phyloP scores from a whole-genome alignment of 768 basidiomycete species.

The Neoboletus magnificus region DNA sequence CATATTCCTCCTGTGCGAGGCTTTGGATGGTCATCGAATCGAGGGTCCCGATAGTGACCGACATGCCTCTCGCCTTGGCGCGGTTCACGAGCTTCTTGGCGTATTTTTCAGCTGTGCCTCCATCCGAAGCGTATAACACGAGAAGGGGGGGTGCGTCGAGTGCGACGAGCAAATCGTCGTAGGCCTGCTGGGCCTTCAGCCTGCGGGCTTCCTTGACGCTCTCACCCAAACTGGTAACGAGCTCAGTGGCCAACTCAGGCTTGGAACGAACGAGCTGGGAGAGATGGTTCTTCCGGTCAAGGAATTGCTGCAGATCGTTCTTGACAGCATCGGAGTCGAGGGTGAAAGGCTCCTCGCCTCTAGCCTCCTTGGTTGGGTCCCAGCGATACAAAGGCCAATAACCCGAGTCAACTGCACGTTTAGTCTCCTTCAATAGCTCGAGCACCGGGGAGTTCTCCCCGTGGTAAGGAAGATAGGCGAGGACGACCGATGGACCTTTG shows the following conservation, averaged over 20 bases:
- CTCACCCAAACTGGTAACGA: conserved; percentile 82
- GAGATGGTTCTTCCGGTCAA: conserved; percentile 94
- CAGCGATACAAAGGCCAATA: conserved; percentile 99
- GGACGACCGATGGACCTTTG: conserved; percentile 85
- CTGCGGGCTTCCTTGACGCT: conserved; percentile 81
- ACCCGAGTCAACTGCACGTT: conserved; percentile 91
- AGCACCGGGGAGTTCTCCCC: conserved; percentile 75
- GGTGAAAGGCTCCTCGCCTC: conserved; percentile 79
- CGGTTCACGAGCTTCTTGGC: conserved; percentile 84
- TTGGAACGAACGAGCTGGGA: conserved; percentile 85
- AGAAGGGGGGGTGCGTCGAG: conserved; percentile 88
- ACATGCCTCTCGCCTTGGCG: conserved; percentile 81
- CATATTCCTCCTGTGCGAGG: conserved; percentile 68
- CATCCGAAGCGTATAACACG: conserved; percentile 92
- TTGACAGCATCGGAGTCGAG: conserved; percentile 94
- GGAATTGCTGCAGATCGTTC: conserved; percentile 88
- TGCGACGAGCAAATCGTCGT: conserved; percentile 75
- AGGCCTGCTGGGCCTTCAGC: conserved; percentile 76
- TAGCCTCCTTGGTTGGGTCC: conserved; percentile 82
- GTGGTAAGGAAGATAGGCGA: conserved; percentile 91
- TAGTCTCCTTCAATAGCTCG: conserved; percentile 94
- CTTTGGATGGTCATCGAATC: conserved; percentile 79
- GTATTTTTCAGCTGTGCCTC: conserved; percentile 93
- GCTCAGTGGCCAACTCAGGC: conserved; percentile 75
- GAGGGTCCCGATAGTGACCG: conserved; percentile 68